Evolutionary conservation across 169 alveolate species (phyloP), one percentile per base, ranked within the genome.

Genomic region (Nephromyces sp.): DNA sequence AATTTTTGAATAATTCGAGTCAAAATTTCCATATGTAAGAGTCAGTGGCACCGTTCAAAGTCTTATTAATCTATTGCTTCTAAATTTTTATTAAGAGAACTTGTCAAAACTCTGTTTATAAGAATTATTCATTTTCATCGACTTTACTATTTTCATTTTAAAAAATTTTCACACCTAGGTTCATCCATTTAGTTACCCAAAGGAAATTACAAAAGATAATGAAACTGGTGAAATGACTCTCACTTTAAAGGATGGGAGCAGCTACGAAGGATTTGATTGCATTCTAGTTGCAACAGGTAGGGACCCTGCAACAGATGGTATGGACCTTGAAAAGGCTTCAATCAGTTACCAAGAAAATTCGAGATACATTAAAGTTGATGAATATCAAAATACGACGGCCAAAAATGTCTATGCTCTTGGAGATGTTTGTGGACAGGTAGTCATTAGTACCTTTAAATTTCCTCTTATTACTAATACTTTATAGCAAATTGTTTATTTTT

Each of bases 261-360:
- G 52, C 0, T 25, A 57, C 22, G 82, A 72, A 22, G 43, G 82
- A 30, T 85, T 83, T 72, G 90, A 91, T 27, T 68, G 81, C 24
- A 77, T 93, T 3, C 72, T 93, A 31, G 30, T 84, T 52, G 96
- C 96, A 6, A 77, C 86, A 29, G 96, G 96, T 29, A 85, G 97
- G 78, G 71, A 68, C 31, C 79, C 64, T 27, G 73, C 51, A 72
- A 65, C 28, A 0, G 52, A 24, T 25, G 0, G 3, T 21, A 6
- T 63, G 1, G 24, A 28, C 0, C 62, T 29, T 21, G 3, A 32
- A 31, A 28, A 63, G 21, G 29, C 3, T 0, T 1, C 64, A 1
- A 33, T 22, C 1, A 82, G 88, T 1, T 71, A 86, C 68, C 27
- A 79, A 22, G 79, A 70, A 2, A 53, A 77, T 43, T 57, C 75